Base-by-base conservation (phyloP, 2,329 filamentous ascomycete species). In the Trichoderma sp. region DNA sequence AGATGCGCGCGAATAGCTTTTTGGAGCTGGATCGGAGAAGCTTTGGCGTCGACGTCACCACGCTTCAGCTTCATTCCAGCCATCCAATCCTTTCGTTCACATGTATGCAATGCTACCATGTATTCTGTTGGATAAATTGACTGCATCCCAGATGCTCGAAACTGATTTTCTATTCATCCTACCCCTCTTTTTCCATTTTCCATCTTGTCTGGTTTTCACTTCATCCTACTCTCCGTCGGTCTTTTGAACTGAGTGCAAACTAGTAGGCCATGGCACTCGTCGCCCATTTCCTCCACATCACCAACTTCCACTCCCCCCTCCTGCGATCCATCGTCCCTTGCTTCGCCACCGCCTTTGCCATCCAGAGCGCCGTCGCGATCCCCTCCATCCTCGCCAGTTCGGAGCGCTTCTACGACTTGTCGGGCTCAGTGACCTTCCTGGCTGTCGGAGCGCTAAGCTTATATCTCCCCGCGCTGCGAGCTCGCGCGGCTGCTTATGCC, bases 361-460 rank as follows among this genome's bases (percentile, higher is more conserved):
- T 91, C 58, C 90, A 91, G 79, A 82, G 85, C 10, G 86, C 84
- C 51, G 86, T 87, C 7, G 89, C 87, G 5, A 76, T 89, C 2
- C 90, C 90, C 5, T 90, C 88, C 6, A 87, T 90, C 70, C 71
- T 84, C 30, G 80, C 82, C 37, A 84, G 88, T 73, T 86, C 86
- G 7, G 90, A 92, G 75, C 85, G 86, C 46, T 90, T 90, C 90
- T 76, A 90, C 76, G 90, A 92, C 75, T 77, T 90, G 59, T 89
- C 87, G 2, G 90, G 90, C 59, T 89, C 88, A 16, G 74, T 90
- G 37, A 91, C 89, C 28, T 90, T 90, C 75, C 82, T 91, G 46
- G 86, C 87, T 66, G 89, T 89, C 76, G 87, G 87, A 16, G 85
- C 86, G 0, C 77, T 91, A 32, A 87, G 85, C 69, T 80, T 91